Evolutionary conservation across 345 rosid species (phyloP).

Genomic region (Heritiera littoralis): DNA sequence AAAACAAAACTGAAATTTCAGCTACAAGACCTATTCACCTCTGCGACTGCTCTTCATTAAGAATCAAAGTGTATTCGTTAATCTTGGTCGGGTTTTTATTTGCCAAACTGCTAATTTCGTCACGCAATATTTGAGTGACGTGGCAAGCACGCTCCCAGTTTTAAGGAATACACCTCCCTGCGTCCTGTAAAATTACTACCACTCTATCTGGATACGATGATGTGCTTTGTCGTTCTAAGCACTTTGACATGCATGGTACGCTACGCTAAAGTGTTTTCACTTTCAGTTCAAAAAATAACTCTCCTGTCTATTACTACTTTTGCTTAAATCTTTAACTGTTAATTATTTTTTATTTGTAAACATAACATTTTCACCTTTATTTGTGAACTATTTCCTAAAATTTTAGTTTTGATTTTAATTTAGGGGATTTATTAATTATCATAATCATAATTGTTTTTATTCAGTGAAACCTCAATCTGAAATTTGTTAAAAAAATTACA

Average conservation of each 20-base stretch:
- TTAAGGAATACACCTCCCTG: not conserved
- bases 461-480: too few species aligned
- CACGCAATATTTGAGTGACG: conserved; percentile 40
- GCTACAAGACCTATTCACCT: not conserved
- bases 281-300: not conserved
- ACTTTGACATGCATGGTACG: not conserved
- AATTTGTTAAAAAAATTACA: too few species aligned
- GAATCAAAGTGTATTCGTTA: not conserved
- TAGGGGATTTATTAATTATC: not conserved
- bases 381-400: not conserved
- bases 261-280: not conserved
- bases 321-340: not conserved
- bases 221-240: not conserved
- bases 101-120: conserved; percentile 9
- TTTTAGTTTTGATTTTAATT: not conserved
- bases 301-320: not conserved
- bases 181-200: not conserved
- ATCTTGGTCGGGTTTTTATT: not conserved
- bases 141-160: conserved; percentile 60
- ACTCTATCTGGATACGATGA: conserved; percentile 16
- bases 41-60: not conserved
- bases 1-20: not conserved
- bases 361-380: not conserved
- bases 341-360: too few species aligned
- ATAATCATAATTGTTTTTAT: too few species aligned